phyloP scores from a whole-genome alignment of 1,139 yeast genomes.

The Suhomyces bribrorum region DNA sequence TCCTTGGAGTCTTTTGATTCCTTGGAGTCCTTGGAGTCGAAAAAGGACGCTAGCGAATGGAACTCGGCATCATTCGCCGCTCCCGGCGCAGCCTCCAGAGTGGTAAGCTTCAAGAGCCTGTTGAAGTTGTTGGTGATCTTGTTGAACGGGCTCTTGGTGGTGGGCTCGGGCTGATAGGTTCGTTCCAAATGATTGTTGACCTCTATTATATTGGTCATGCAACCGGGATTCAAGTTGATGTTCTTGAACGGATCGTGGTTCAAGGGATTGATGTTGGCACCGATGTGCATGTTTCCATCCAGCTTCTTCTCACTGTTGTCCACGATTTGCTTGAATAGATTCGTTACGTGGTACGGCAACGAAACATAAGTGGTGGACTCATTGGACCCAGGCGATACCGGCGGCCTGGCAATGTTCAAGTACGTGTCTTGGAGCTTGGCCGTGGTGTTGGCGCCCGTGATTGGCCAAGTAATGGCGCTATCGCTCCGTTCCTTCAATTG shows the following conservation, averaged over 20 bases:
- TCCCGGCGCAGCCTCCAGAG: constrained; percentile 1
- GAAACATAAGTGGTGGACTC: constrained; percentile 49
- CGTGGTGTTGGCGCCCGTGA: constrained; percentile 24
- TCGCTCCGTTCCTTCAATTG: constrained; percentile 19
- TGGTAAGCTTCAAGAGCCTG: constrained; percentile 29
- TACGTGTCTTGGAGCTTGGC: constrained; percentile 31
- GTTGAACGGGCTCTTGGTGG: constrained; percentile 32
- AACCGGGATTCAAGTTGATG: constrained; percentile 58
- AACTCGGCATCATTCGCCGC: neutral
- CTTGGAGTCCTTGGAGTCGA: neutral
- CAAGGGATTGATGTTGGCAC: constrained; percentile 56
- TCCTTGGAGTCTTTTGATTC: neutral
- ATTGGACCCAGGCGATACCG: constrained; percentile 26
- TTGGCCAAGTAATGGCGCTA: constrained; percentile 35
- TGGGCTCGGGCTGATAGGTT: constrained; percentile 1
- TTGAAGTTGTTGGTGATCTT: constrained; percentile 38
- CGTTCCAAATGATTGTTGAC: constrained; percentile 4
- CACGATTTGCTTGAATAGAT: constrained; percentile 31
- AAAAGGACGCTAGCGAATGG: neutral
- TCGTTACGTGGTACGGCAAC: constrained; percentile 42
- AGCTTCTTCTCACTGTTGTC: constrained; percentile 32
- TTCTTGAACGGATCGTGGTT: constrained; percentile 52
- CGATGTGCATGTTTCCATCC: constrained; percentile 55
- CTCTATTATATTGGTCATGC: constrained; percentile 32
- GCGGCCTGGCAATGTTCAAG: constrained; percentile 44